Base-by-base conservation (phyloP, 164 flowering plant species). In the Umbellularia californica region DNA sequence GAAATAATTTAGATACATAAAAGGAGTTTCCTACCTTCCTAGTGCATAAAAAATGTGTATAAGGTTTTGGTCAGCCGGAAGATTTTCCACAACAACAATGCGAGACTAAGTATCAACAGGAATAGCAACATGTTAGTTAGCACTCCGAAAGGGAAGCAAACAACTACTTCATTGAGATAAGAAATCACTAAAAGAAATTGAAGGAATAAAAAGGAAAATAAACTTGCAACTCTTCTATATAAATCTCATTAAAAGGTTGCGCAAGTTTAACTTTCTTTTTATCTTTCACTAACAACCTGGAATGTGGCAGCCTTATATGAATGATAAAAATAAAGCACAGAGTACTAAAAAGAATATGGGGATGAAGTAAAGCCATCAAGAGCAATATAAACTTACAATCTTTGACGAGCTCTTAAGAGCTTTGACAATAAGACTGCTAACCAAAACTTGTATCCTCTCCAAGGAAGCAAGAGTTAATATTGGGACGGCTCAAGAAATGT, bases 51-150 rank as follows among this genome's bases (percentile, higher is more conserved):
- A 95, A 73, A 95, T 71, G 82, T 84, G 92, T 96, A 92, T 84
- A n/a, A 95, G 97, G 70, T 88, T 93, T 79, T 92, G 98, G 79
- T 90, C 86, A 82, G 92, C 98, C 3, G 99, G 98, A 70, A 95
- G 81, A 78, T 95, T 95, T 80, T 95, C 98, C 78, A 95, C 97
- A 79, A 95, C 80, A 75, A 95, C 81, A 63, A 90, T 88, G 72
- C 96, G 97, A 67, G 96, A 85, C 99, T 95, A 82, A 35, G 41
- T 35, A 35, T 76, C 79, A 19, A 82, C 35, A 75, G 65, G 24
- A 65, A 51, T 47, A 72, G 52, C n/a, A 75, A 1, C 11, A 14
- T 20, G 7, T 20, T 13, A 50, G 47, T 28, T 15, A 66, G 23
- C 25, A 64, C 13, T 15, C 58, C 15, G 19, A 47, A 60, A 25